These are phyloP conservation scores for Schwanniomyces polymorphus DNA, from an alignment of 805 yeast genomes.

Conservation along the genomic window DNA sequence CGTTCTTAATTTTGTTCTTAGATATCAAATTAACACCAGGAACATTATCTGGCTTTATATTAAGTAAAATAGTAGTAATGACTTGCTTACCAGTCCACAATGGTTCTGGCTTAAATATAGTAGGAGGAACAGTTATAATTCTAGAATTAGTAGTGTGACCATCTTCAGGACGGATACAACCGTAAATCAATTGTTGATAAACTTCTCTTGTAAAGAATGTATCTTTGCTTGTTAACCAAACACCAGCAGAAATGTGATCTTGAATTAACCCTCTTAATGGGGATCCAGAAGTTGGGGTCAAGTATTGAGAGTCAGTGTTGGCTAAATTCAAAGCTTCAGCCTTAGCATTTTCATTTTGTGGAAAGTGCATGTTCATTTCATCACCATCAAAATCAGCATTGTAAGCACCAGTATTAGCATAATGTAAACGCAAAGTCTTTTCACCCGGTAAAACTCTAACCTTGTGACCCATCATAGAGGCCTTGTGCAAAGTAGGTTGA, in stretches of 20 bases:
- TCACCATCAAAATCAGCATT: conserved; percentile 99
- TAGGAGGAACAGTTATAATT: conserved; percentile 83
- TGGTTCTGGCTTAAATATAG: conserved; percentile 81
- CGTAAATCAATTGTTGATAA: conserved; percentile 91
- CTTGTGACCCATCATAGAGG: conserved; percentile 99
- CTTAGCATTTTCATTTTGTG: conserved; percentile 95
- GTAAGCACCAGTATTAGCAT: conserved; percentile 98
- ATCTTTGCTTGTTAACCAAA: conserved; percentile 95
- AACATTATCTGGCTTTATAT: conserved; percentile 80
- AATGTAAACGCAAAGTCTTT: conserved; percentile 92
- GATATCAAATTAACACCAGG: conserved; percentile 89
- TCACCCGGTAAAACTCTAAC: conserved; percentile 97
- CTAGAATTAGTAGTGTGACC: conserved; percentile 78
- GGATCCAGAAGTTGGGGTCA: conserved; percentile 97
- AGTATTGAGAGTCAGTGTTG: conserved; percentile 94
- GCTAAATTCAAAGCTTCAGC: conserved; percentile 96
- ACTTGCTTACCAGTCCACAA: conserved; percentile 99
- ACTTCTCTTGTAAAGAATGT: conserved; percentile 85
- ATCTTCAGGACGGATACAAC: conserved; percentile 95
- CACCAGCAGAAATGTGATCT: conserved; percentile 98
- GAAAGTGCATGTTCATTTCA: conserved; percentile 99
- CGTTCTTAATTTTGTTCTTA: conserved; percentile 86
- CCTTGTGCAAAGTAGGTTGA: conserved; percentile 98
- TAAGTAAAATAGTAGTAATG: conserved; percentile 85
- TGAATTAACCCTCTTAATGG: conserved; percentile 99